Conservation (phyloP, 2,329 filamentous ascomycete genomes). For the Xylaria digitata region DNA sequence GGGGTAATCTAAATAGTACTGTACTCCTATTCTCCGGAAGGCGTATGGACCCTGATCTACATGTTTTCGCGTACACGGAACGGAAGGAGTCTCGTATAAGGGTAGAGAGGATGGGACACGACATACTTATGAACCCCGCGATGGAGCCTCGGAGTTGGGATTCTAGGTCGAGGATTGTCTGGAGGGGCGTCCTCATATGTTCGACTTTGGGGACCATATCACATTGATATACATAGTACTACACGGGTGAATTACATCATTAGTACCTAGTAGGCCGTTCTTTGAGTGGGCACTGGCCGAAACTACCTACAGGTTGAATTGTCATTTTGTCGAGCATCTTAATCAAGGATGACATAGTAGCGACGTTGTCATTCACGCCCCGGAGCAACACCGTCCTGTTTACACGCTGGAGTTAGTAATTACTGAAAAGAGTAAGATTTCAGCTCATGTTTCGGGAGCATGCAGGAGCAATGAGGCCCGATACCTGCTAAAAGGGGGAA, state of each 20-base stretch:
- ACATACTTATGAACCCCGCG: conserved; percentile 66
- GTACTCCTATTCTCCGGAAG: too few species aligned
- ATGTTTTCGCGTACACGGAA: too few species aligned
- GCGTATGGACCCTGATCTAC: too few species aligned
- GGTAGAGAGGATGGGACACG: neutral
- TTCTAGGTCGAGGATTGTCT: conserved; percentile 68
- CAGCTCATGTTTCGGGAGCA: too few species aligned
- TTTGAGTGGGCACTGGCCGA: neutral
- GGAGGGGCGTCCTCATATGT: conserved; percentile 70
- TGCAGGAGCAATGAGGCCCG: too few species aligned
- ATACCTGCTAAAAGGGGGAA: too few species aligned
- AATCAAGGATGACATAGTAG: conserved; percentile 66
- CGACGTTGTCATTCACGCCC: conserved; percentile 67
- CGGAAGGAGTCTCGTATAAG: neutral
- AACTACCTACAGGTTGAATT: conserved; percentile 63
- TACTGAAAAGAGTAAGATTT: too few species aligned
- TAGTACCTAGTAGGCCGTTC: neutral
- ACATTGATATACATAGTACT: conserved; percentile 75
- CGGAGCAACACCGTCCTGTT: conserved; percentile 67
- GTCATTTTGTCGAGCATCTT: conserved; percentile 65
- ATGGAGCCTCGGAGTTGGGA: conserved; percentile 68
- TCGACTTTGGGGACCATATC: conserved; percentile 71
- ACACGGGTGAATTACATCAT: conserved; percentile 4
- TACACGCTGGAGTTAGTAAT: too few species aligned
- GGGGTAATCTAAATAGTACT: too few species aligned